phyloP scores from a whole-genome alignment of 2,329 filamentous ascomycete genomes.

The Westerdykella aurantiaca region DNA sequence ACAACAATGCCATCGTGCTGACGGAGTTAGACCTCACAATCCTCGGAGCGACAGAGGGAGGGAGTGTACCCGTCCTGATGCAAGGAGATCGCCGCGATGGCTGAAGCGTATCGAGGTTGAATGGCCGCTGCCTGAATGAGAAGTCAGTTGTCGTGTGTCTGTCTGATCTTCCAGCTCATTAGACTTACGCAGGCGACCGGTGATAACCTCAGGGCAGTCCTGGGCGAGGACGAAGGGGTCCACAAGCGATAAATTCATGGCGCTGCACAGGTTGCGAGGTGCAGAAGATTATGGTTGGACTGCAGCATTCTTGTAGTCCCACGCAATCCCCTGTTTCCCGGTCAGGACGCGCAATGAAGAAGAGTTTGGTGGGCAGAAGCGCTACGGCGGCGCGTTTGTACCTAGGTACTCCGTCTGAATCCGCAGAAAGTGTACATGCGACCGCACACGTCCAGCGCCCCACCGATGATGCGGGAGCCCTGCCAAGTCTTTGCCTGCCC shows the following conservation, averaged over 20 bases:
- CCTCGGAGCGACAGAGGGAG: constrained; percentile 9
- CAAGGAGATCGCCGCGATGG: constrained; percentile 87
- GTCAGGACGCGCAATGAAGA: not conserved
- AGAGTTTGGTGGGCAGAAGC: not conserved
- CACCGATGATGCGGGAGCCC: too few species aligned
- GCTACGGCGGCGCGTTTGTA: not conserved
- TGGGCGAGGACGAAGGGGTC: constrained; percentile 67
- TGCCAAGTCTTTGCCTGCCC: too few species aligned
- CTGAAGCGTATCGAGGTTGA: constrained; percentile 76
- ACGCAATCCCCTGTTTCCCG: too few species aligned
- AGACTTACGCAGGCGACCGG: constrained; percentile 69
- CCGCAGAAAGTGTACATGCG: too few species aligned
- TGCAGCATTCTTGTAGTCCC: not conserved
- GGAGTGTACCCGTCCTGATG: constrained; percentile 69
- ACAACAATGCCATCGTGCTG: constrained; percentile 83
- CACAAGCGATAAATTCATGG: constrained; percentile 66
- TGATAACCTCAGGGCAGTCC: constrained; percentile 88
- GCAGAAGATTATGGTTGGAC: not conserved
- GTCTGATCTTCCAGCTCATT: constrained; percentile 24
- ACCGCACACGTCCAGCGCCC: too few species aligned
- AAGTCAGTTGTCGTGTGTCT: constrained; percentile 13
- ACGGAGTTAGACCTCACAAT: constrained; percentile 11
- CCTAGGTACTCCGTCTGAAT: too few species aligned
- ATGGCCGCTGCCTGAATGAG: constrained; percentile 52
- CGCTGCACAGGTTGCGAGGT: constrained; percentile 3